Conservation (phyloP, 202 grass and related monocot species). For the Hordeum pubiflorum region DNA sequence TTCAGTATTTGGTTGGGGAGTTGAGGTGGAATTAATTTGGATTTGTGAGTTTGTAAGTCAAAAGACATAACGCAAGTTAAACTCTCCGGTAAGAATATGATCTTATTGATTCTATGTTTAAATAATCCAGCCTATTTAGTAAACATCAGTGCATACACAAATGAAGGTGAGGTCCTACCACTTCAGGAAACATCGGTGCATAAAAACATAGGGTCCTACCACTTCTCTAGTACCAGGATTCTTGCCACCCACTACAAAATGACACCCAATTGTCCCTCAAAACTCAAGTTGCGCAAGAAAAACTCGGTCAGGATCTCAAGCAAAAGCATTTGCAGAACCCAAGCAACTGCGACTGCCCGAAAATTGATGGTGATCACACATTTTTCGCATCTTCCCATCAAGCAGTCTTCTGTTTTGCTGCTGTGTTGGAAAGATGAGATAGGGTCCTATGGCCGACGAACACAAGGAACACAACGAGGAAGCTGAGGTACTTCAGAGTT, state of each 20-base stretch:
- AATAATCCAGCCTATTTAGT: constrained; percentile 24
- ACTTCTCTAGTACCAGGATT: constrained; percentile 33
- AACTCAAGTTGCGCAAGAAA: constrained; percentile 34
- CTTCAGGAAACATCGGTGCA: constrained; percentile 16
- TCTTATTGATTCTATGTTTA: background rate
- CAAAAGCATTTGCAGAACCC: background rate
- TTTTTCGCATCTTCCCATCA: constrained; percentile 26
- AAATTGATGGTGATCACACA: background rate
- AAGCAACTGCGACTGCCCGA: background rate
- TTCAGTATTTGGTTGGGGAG: no score
- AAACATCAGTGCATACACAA: constrained; percentile 27
- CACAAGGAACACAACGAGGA: constrained; percentile 57
- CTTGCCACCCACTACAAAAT: constrained; percentile 14
- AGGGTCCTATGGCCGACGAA: constrained; percentile 80
- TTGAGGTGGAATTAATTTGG: no score
- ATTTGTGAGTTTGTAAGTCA: no score
- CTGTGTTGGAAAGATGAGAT: constrained; percentile 46
- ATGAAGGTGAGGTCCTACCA: constrained; percentile 30
- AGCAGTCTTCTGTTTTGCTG: constrained; percentile 74
- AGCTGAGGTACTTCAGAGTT: constrained; percentile 67
- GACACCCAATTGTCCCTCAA: constrained; percentile 13
- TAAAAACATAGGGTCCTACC: constrained; percentile 35
- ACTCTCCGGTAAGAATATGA: background rate
- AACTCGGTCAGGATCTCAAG: constrained; percentile 29
- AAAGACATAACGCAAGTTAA: no score